Percentiles rank a stretch among this genome's conserved stretches.
Evolutionary conservation across 1,139 yeast genomes (phyloP).

Genomic region (Chernovozyma aurita): DNA sequence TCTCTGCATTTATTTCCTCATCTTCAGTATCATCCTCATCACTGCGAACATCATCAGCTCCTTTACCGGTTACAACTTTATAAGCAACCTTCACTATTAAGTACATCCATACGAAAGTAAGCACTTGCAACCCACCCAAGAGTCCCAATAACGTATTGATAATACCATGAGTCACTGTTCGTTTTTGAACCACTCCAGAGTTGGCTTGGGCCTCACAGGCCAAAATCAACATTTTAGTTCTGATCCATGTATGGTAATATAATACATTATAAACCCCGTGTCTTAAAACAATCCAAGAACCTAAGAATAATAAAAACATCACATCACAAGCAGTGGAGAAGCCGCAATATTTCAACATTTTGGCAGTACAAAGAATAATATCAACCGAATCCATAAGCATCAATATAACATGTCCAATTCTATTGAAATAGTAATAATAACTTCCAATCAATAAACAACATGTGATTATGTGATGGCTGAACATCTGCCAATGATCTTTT

Average conservation of each 20-base stretch:
- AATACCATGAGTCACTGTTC: conserved; percentile 58
- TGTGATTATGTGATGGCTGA: conserved; percentile 83
- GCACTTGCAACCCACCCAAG: conserved; percentile 61
- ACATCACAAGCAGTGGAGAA: conserved; percentile 57
- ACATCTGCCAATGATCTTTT: conserved; percentile 84
- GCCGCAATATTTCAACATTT: conserved; percentile 72
- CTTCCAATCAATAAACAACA: conserved; percentile 65
- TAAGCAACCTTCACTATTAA: conserved; percentile 67
- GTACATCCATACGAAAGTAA: conserved; percentile 71
- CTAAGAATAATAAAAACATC: conserved; percentile 62
- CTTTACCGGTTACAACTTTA: conserved; percentile 64
- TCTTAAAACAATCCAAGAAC: conserved; percentile 67
- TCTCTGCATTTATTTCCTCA: conserved; percentile 17
- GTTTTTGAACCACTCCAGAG: conserved; percentile 19
- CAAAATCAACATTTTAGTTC: conserved; percentile 26
- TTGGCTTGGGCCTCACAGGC: conserved; percentile 30
- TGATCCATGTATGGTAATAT: conserved; percentile 46
- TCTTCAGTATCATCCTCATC: conserved; percentile 48
- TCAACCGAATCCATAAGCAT: conserved; percentile 84
- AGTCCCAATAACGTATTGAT: conserved; percentile 52
- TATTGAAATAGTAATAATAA: conserved; percentile 65
- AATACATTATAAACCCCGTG: conserved; percentile 74
- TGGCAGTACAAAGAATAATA: conserved; percentile 65
- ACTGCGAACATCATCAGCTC: conserved; percentile 81
- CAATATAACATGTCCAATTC: conserved; percentile 76